Conservation (phyloP, 2,329 filamentous ascomycete genomes). For the Thelonectria olida region DNA sequence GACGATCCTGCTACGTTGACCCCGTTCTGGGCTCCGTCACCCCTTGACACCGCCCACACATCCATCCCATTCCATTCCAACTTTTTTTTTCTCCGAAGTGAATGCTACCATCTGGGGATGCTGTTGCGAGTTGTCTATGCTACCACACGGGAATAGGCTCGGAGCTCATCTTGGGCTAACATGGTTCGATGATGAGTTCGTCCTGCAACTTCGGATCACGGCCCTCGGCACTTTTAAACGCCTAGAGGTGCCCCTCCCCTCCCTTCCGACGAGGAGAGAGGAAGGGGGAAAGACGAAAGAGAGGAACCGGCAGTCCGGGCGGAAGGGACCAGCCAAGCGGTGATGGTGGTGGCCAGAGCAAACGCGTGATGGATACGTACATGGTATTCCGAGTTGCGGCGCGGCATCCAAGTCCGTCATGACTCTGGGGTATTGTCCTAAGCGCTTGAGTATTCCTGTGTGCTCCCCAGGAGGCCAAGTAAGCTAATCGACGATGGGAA, state of each 20-base stretch:
- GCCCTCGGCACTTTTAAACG: constrained; percentile 32
- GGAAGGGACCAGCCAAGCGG: background rate
- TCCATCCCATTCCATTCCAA: background rate
- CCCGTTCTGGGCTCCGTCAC: constrained; percentile 14
- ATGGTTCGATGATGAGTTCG: constrained; percentile 35
- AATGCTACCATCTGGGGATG: constrained; percentile 12
- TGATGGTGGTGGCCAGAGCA: constrained; percentile 16
- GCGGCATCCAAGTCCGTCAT: constrained; percentile 14
- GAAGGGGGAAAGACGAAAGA: background rate
- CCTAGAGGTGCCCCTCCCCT: background rate
- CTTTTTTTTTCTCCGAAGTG: constrained; percentile 15
- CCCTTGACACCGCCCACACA: background rate
- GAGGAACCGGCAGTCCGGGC: constrained; percentile 2
- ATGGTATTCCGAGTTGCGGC: constrained; percentile 16
- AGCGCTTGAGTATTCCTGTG: background rate
- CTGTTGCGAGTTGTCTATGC: background rate
- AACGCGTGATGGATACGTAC: constrained; percentile 33
- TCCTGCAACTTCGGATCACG: constrained; percentile 33
- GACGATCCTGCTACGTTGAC: constrained; percentile 39
- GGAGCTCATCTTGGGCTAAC: background rate
- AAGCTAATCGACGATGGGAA: background rate
- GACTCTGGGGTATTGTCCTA: background rate
- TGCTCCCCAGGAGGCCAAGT: background rate
- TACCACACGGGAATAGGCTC: constrained; percentile 9
- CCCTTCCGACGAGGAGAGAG: background rate